phyloP scores from a whole-genome alignment of 2,329 filamentous ascomycete species.

The Teratosphaeria zuluensis region DNA sequence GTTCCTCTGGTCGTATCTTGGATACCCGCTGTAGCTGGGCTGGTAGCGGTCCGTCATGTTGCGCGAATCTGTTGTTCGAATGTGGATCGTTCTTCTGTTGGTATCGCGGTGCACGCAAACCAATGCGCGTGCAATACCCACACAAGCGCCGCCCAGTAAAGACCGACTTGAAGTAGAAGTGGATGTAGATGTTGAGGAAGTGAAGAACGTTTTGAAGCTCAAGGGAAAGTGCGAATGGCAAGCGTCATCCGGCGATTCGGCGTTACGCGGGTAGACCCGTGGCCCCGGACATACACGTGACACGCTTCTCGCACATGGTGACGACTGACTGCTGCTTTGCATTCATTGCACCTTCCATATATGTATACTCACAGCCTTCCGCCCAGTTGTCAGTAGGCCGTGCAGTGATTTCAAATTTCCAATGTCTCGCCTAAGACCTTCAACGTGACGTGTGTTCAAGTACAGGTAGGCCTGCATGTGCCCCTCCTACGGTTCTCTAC shows the following conservation, averaged over 20 bases:
- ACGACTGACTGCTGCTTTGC: too few relatives aligned
- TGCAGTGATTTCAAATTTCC: too few relatives aligned
- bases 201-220: not conserved
- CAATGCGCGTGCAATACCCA: not conserved
- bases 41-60: constrained; percentile 4
- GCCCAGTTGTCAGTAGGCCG: too few relatives aligned
- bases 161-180: not conserved
- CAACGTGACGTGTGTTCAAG: too few relatives aligned
- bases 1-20: not conserved
- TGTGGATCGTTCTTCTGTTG: not conserved
- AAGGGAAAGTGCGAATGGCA: not conserved
- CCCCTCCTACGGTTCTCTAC: too few relatives aligned
- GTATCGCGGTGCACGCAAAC: not conserved
- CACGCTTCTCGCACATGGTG: too few relatives aligned
- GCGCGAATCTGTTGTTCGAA: not conserved
- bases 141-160: not conserved
- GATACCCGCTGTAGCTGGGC: not conserved
- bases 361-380: too few relatives aligned
- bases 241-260: not conserved
- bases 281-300: not conserved
- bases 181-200: not conserved
- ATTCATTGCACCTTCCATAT: too few relatives aligned
- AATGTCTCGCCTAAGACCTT: too few relatives aligned
- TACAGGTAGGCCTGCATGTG: too few relatives aligned
- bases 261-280: not conserved